Conservation (phyloP, 2,329 filamentous ascomycete genomes). For the Calonectria pseudoreteaudii region DNA sequence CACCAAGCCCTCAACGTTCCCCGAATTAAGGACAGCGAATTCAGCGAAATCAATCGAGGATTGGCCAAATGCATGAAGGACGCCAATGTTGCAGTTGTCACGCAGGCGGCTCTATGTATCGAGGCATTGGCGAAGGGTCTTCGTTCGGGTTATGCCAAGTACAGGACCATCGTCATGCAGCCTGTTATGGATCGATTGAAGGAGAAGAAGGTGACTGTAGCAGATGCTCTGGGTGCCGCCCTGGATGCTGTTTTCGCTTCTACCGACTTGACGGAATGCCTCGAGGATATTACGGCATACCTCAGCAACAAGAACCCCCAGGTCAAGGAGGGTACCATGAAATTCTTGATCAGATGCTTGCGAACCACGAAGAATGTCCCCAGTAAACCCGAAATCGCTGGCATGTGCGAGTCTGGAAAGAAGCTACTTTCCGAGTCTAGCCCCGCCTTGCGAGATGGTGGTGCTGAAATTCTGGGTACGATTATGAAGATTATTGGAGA, state of each 20-base stretch:
- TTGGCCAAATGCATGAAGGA: constrained; percentile 99
- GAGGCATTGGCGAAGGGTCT: constrained; percentile 90
- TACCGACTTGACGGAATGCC: constrained; percentile 82
- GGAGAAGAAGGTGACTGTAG: constrained; percentile 92
- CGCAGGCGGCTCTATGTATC: constrained; percentile 91
- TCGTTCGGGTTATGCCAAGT: constrained; percentile 81
- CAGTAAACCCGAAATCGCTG: constrained; percentile 82
- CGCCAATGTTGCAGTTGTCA: constrained; percentile 95
- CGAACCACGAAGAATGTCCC: constrained; percentile 87
- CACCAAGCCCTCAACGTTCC: constrained; percentile 84
- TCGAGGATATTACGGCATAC: constrained; percentile 91
- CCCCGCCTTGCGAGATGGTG: constrained; percentile 86
- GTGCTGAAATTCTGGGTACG: constrained; percentile 91
- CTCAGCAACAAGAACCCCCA: constrained; percentile 96
- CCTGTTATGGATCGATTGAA: constrained; percentile 96
- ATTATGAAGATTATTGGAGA: constrained; percentile 99
- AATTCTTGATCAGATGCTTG: constrained; percentile 90
- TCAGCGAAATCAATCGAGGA: constrained; percentile 83
- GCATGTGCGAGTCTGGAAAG: constrained; percentile 88
- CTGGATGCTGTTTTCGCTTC: constrained; percentile 77
- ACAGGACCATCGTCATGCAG: constrained; percentile 82
- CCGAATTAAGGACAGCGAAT: constrained; percentile 90
- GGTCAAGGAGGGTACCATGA: constrained; percentile 94
- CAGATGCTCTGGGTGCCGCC: constrained; percentile 88
- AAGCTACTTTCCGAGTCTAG: constrained; percentile 92